Evolutionary conservation across 306 rosid genomes (phyloP).

Genomic region (Arachis stenosperma): DNA sequence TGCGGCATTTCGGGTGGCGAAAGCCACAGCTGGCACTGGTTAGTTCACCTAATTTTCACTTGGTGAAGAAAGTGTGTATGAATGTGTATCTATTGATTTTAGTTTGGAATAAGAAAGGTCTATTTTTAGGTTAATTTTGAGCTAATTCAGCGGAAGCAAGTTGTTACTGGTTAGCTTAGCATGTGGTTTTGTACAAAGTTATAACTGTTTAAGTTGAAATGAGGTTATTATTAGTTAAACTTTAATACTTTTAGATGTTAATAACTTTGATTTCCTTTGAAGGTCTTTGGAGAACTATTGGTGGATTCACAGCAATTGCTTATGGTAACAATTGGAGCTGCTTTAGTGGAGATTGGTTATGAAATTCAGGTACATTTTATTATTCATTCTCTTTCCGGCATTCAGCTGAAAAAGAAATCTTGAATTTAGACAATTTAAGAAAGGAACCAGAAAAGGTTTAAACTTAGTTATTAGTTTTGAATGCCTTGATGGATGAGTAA

Average conservation of each 20-base stretch:
- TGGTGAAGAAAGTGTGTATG: not conserved
- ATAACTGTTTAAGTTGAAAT: constrained; percentile 19
- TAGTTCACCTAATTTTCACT: constrained; percentile 40
- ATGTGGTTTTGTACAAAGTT: not conserved
- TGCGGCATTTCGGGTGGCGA: constrained; percentile 63
- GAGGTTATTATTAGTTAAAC: constrained; percentile 15
- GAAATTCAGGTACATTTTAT: constrained; percentile 59
- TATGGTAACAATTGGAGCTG: constrained; percentile 81
- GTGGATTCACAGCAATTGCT: constrained; percentile 81
- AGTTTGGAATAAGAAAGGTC: not conserved
- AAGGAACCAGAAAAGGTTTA: not conserved
- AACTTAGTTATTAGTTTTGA: constrained; percentile 5
- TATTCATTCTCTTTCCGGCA: constrained; percentile 29
- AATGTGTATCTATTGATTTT: constrained; percentile 15
- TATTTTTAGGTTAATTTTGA: constrained; percentile 18
- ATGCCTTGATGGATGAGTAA: constrained; percentile 28
- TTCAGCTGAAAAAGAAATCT: constrained; percentile 9
- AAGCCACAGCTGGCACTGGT: constrained; percentile 95
- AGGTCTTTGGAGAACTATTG: constrained; percentile 84
- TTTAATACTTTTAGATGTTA: not conserved
- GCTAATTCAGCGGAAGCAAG: constrained; percentile 13
- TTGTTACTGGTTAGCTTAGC: constrained; percentile 33
- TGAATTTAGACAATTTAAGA: constrained; percentile 13
- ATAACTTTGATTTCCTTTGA: constrained; percentile 36
- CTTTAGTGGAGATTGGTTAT: constrained; percentile 83